These are phyloP conservation scores for Gossypium sturtianum DNA, from an alignment of 345 rosid genomes.

Conservation along the genomic window DNA sequence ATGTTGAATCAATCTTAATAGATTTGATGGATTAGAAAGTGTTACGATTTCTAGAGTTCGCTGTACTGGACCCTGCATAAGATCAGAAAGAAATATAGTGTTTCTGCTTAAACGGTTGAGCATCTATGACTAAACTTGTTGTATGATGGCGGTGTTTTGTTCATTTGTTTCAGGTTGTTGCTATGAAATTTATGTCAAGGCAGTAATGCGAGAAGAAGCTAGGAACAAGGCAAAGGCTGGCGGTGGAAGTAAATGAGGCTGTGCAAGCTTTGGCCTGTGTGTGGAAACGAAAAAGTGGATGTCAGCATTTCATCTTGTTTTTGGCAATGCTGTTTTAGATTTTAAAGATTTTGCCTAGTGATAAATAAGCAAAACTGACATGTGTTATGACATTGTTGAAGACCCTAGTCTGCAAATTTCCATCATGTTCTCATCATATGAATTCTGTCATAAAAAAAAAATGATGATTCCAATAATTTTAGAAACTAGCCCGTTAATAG, in stretches of 20 bases:
- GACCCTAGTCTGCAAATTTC: background rate
- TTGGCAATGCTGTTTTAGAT: background rate
- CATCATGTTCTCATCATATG: background rate
- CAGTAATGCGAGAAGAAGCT: conserved; percentile 67
- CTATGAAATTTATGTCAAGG: conserved; percentile 83
- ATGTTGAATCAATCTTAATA: background rate
- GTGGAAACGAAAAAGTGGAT: background rate
- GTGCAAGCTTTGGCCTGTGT: background rate
- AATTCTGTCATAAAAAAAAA: background rate
- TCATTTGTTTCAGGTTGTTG: conserved; percentile 63
- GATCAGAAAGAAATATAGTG: background rate
- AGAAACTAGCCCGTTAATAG: background rate
- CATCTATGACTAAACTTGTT: background rate
- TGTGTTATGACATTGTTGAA: conserved; percentile 14
- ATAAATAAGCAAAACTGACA: background rate
- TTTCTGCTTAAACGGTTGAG: background rate
- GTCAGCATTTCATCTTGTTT: conserved; percentile 1
- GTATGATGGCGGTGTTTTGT: background rate
- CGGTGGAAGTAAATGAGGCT: conserved; percentile 29
- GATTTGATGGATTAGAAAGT: background rate
- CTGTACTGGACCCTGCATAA: background rate
- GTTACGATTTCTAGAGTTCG: background rate
- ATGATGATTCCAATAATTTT: background rate
- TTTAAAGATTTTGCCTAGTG: background rate
- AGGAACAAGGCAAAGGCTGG: conserved; percentile 32